Base-by-base conservation (phyloP, 805 yeast genomes). In the Lipomyces anomalus region DNA sequence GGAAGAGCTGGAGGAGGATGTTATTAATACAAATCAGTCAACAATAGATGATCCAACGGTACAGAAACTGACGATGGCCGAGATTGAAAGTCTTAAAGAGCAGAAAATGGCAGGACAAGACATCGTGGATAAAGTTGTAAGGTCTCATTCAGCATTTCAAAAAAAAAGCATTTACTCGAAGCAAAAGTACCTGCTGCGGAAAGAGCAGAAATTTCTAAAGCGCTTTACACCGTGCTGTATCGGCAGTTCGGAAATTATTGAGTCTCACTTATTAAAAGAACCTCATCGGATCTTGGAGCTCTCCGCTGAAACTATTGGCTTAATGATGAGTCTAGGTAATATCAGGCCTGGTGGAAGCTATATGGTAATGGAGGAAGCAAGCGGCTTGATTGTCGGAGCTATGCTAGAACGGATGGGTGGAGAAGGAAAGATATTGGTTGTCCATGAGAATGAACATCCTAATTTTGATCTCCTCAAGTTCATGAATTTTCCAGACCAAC, bases 361-460 rank as follows among this genome's bases (percentile, higher is more conserved):
- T 59, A 68, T 92, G 20, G 81, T 90, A 3, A 72, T 87, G 44
- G 99, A 92, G 60, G 98, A 92, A 60, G 83, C 95, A n/a, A 89
- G 95, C 26, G 96, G 97, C 4, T 72, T 90, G n/a, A 61, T 92
- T 1, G 76, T 84, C 4, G 84, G 84, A 49, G 86, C 95, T 3
- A 71, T 92, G 73, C 61, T 92, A 65, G 99, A 92, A 62, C 73
- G 97, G 61, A 85, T 94, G 90, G 79, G 79, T 49, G 53, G 78
- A 3, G 64, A 60, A 1, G 95, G 95, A 11, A 68, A 77, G 42
- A 78, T 92, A 36, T 72, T 86, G 2, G 73, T 86, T 18, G 70
- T 81, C 1, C 97, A 92, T 65, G 98, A 92, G 61, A 87, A 87
- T 64, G 98, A 92, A 63, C 97, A 90, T 61, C 80, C 95, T 2